Base-by-base conservation (phyloP, 345 rosid species). In the Zanthoxylum bungeanum region DNA sequence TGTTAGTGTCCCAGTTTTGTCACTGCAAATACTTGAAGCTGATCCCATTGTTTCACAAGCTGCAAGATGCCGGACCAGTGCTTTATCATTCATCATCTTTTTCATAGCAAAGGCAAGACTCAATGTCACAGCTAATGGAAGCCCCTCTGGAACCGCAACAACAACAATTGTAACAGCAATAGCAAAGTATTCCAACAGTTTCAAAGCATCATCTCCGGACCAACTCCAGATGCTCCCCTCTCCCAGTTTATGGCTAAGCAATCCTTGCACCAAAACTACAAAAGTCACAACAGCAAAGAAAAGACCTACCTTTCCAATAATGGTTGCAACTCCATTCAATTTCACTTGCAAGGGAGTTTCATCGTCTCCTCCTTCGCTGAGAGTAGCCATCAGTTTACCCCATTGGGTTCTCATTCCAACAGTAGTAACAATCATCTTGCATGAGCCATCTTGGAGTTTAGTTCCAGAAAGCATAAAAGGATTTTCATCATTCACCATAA, bases 41-140 rank as follows among this genome's bases (percentile, higher is more conserved):
- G 97, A 91, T 50, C 98, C 98, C 98, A 93, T 93, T 3, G 98
- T 91, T 82, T 91, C 97, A 71, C 98, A 93, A 66, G 97, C 98
- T 4, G 97, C 98, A 55, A 93, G 81, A 73, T 93, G 97, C 4
- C 98, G 79, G 19, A 93, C 98, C 14, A 93, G 94, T 52, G 98
- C 97, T 76, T 88, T 93, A 64, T 90, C 98, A 49, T 91, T 93
- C 98, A 91, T 93, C 98, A 93, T 93, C 76, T 91, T 93, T 85
- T 93, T 91, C 98, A 90, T 91, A 17, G 98, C 97, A 71, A 93
- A 93, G 30, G 98, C 98, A 64, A 93, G 93, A 72, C 98, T 91
- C 66, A 93, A 78, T n/a, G 97, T 93, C 76, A 93, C 98, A 33
- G 97, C 97, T 73, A 93, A 85, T 9, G 98, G 98, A 59, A 93